Base-by-base conservation (phyloP, 768 basidiomycete species). In the Pleurotus salmoneostramineus region DNA sequence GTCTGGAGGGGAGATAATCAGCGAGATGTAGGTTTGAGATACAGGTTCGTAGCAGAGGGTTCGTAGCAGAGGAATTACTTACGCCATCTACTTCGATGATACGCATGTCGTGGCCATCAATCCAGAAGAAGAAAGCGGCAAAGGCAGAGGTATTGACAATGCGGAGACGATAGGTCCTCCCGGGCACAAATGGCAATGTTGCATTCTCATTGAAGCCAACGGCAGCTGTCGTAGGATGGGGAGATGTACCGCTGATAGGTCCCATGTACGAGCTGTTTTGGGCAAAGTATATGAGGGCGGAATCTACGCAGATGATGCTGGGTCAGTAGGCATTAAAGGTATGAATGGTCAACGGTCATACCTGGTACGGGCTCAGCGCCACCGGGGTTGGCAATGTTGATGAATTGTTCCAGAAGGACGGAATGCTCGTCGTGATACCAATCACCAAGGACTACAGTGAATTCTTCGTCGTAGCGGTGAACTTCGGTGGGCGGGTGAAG, bases 341-440 rank as follows among this genome's bases (percentile, higher is more conserved):
- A 40, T 42, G 42, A 12, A 27, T 32, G 11, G 37, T 33, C 48
- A 21, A 42, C 14, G 10, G 10, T 63, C 75, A 57, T 60, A 87
- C 91, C 79, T n/a, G 94, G 94, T 11, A 96, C 81, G 17, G 95
- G 95, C 66, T 98, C 95, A 0, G 86, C 85, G 15, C 94, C 95
- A 21, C 81, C 82, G 0, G 95, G 95, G 69, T 96, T 90, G 6
- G 79, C 74, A 43, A 84, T 77, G 66, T 71, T 87, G 67, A 94
- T 72, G 71, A 93, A 95, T 35, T 81, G 69, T 27, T 84, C 69
- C 52, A 91, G 50, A 35, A 96, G 80, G 6, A 70, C 75, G 1
- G 71, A 48, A 59, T 93, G 90, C 68, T 92, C 77, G 5, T 85
- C 68, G 67, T 97, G 93, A 67, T 98, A 98, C 95, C 96, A 98